Evolutionary conservation across 441 rosid genomes (phyloP).

Genomic region (Croton setiger): DNA sequence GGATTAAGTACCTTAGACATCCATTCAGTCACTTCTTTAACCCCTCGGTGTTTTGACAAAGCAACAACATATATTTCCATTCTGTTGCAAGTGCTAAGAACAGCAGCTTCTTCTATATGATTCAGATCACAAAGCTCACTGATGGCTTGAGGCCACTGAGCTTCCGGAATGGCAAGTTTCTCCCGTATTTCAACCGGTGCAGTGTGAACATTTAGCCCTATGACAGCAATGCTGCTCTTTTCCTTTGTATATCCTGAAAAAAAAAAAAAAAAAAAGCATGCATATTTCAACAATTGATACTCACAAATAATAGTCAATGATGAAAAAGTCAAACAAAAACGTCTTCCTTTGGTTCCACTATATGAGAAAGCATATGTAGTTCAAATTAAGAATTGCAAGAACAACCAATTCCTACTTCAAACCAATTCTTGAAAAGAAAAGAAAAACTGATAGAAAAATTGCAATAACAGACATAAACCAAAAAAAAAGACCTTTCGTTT

Average conservation of each 20-base stretch:
- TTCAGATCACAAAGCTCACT: constrained; percentile 42
- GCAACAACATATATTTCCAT: constrained; percentile 85
- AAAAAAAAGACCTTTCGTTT: neutral
- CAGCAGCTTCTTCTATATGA: constrained; percentile 89
- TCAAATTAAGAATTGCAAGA: neutral
- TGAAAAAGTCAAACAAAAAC: neutral
- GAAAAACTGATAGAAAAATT: neutral
- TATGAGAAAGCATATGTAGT: neutral
- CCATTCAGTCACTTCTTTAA: constrained; percentile 88
- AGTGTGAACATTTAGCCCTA: constrained; percentile 76
- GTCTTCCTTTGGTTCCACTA: neutral
- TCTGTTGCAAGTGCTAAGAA: constrained; percentile 84
- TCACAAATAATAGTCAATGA: neutral
- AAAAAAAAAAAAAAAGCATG: neutral
- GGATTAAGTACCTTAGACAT: constrained; percentile 63
- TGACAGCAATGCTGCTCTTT: constrained; percentile 71
- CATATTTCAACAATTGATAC: neutral
- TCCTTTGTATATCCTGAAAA: constrained; percentile 65
- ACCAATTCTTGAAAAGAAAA: neutral
- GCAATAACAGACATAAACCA: neutral
- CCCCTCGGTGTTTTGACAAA: constrained; percentile 79
- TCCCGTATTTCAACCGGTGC: constrained; percentile 85
- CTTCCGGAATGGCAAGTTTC: constrained; percentile 85
- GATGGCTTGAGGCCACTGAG: constrained; percentile 77
- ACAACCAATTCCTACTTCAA: neutral